Percentiles rank a stretch among this genome's conserved stretches.
Conservation (phyloP, 2,329 filamentous ascomycete genomes). For the Trichophyton schoenleinii region DNA sequence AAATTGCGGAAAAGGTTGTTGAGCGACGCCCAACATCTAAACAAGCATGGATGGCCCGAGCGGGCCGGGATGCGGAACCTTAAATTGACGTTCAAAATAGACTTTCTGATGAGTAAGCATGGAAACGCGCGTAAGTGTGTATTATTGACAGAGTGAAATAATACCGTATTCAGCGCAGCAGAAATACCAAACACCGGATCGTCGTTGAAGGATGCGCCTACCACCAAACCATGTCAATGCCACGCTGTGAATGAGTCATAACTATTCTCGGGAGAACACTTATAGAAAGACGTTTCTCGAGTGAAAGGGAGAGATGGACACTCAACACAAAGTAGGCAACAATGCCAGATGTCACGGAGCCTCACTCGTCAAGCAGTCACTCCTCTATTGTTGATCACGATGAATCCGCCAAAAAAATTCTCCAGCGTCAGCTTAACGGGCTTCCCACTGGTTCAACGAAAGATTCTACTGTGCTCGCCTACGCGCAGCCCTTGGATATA, state of each 20-base stretch:
- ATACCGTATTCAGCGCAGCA: too few relatives aligned
- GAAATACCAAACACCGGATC: not conserved
- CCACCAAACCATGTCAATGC: not conserved
- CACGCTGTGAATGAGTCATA: not conserved
- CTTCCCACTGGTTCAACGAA: not conserved
- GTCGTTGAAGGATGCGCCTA: too few relatives aligned
- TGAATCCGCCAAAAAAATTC: not conserved
- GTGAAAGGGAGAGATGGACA: not conserved
- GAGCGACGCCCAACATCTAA: not conserved
- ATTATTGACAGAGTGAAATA: too few relatives aligned
- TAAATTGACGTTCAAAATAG: not conserved
- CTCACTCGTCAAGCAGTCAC: not conserved
- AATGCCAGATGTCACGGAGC: not conserved
- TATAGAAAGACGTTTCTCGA: not conserved
- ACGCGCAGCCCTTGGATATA: constrained; percentile 1
- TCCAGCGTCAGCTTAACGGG: constrained; percentile 3
- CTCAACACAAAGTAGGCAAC: not conserved
- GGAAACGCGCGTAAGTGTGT: not conserved
- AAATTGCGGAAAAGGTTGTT: too few relatives aligned
- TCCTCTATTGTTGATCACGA: not conserved
- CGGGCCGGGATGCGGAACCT: not conserved
- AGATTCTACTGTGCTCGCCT: not conserved
- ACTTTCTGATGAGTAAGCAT: not conserved
- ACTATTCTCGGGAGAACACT: not conserved
- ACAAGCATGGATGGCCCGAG: not conserved